Conservation (phyloP, 495 filamentous ascomycete genomes). For the Aspergillus homomorphus region DNA sequence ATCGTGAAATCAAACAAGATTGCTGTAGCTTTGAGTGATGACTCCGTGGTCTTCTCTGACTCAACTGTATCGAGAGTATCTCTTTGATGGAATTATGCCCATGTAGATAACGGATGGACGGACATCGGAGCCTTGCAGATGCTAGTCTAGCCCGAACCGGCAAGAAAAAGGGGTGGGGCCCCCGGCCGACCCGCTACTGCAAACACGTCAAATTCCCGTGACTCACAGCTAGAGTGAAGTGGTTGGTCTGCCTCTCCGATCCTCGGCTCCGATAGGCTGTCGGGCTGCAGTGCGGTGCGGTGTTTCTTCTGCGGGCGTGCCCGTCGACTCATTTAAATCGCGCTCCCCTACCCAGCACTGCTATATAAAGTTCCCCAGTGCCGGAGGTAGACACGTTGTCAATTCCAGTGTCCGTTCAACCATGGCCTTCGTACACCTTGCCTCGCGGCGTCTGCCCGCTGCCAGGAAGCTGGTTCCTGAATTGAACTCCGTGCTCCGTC, state of each 20-base stretch:
- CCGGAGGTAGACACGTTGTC: neutral
- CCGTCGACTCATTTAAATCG: neutral
- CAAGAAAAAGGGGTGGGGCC: too few species aligned
- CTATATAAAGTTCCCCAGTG: neutral
- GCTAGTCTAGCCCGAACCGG: too few species aligned
- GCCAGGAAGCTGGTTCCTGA: constrained; percentile 29
- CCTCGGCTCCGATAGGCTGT: neutral
- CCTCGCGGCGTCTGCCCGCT: constrained; percentile 40
- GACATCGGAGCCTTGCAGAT: too few species aligned
- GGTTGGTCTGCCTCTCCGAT: neutral
- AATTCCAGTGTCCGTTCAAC: neutral
- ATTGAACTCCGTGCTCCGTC: constrained; percentile 38
- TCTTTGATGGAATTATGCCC: too few species aligned
- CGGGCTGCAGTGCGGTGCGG: neutral
- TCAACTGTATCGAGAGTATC: too few species aligned
- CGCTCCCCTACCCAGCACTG: neutral
- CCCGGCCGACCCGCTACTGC: too few species aligned
- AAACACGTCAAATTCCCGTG: neutral
- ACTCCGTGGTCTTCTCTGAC: too few species aligned
- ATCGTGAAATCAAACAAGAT: neutral
- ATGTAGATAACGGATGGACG: too few species aligned
- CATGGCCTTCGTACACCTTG: constrained; percentile 34
- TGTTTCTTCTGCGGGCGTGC: neutral
- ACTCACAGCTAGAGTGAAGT: neutral
- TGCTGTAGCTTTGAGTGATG: neutral